Base-by-base conservation (phyloP, 2,329 filamentous ascomycete species). In the Aspergillus sp. region DNA sequence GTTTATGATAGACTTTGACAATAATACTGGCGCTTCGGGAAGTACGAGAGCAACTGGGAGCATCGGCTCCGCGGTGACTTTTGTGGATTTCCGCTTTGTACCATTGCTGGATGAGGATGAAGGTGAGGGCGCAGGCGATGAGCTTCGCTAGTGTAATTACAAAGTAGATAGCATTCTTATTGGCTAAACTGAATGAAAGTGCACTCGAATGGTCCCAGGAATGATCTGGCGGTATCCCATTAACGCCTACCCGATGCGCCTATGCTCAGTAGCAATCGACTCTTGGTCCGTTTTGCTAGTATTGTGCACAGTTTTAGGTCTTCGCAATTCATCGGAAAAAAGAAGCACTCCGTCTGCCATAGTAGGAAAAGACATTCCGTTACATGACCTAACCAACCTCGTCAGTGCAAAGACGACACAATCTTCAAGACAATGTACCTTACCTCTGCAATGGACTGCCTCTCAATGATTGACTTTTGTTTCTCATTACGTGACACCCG, bases 1-100 rank as follows among this genome's bases (percentile, higher is more conserved):
- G 67, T 97, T 97, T 65, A 94, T 99, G 88, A 87, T 99, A 14
- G 91, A 97, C 67, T 80, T 92, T 40, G 90, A 94, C 56, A 82
- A 82, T 5, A 81, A 82, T 41, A 54, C 34, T 7, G 55, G 7
- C 17, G 40, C n/a, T 13, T 54, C 58, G 41, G 60, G 64, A 44
- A 60, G 55, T 25, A 36, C 45, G n/a, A 59, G 58, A 42, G 23
- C 54, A 23, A 55, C 61, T 20, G 62, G 58, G 36, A 58, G 61
- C 11, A 54, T 53, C 17, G 58, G 56, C 42, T 65, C 66, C 5
- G 69, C 67, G 43, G 71, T 74, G n/a, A 72, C 70, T 47, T 78
- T 77, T 62, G 71, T 78, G 49, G 75, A 78, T 58, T 78, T 77
- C 55, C 66, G 74, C 17, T 77, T 78, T 61, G 74, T 78, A 41